Percentiles rank a stretch among this genome's conserved stretches.
Evolutionary conservation across 2,329 filamentous ascomycete species (phyloP).

Genomic region (Drechslera avenae): DNA sequence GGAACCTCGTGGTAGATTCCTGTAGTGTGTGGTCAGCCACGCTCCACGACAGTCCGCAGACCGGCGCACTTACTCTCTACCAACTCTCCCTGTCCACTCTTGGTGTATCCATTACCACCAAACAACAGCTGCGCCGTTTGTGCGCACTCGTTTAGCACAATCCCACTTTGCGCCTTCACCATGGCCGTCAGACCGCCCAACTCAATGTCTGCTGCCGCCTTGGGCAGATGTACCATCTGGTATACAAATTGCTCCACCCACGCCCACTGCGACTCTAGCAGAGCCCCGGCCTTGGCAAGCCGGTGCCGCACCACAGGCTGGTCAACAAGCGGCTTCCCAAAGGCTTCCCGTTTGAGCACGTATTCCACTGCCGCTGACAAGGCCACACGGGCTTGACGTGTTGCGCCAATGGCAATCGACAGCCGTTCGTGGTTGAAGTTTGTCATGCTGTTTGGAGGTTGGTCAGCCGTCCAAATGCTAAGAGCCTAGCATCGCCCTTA

Average conservation of each 20-base stretch:
- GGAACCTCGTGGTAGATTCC: constrained; percentile 69
- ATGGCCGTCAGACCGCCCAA: constrained; percentile 74
- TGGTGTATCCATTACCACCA: constrained; percentile 75
- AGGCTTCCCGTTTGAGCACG: constrained; percentile 68
- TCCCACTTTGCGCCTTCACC: constrained; percentile 73
- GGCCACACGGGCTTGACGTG: constrained; percentile 66
- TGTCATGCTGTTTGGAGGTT: constrained; percentile 57
- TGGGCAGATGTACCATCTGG: constrained; percentile 66
- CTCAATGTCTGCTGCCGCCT: constrained; percentile 64
- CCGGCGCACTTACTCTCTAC: constrained; percentile 64
- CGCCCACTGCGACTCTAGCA: constrained; percentile 71
- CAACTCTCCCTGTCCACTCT: constrained; percentile 71
- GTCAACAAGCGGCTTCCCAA: constrained; percentile 71
- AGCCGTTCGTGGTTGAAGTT: constrained; percentile 83
- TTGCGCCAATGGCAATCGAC: constrained; percentile 67
- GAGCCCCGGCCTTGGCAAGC: constrained; percentile 70
- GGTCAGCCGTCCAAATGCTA: not conserved
- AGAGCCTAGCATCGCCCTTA: constrained; percentile 2
- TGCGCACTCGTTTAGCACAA: constrained; percentile 73
- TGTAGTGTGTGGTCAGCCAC: constrained; percentile 33
- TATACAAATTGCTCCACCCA: constrained; percentile 76
- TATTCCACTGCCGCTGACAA: constrained; percentile 66
- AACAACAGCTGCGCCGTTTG: constrained; percentile 72
- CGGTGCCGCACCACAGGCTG: constrained; percentile 76
- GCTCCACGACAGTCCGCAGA: not conserved